Percentiles rank a stretch among this genome's conserved stretches.
These are phyloP conservation scores for Aspergillus chevalieri DNA, from an alignment of 2,329 filamentous ascomycete genomes.

Conservation along the genomic window DNA sequence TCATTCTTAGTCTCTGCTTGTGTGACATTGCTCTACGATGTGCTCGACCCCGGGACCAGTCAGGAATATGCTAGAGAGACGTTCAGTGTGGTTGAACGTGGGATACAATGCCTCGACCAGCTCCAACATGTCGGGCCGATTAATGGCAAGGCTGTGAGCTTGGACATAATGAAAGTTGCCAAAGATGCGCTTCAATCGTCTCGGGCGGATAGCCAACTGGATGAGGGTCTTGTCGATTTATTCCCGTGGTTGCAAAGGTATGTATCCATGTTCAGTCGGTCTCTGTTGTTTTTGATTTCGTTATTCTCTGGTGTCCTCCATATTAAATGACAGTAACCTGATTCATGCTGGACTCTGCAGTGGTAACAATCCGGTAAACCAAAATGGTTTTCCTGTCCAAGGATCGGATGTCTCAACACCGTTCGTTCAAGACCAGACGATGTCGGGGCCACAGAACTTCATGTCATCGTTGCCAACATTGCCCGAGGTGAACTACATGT, in stretches of 20 bases:
- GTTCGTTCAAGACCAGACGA: neutral
- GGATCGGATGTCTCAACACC: neutral
- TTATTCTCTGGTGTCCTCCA: no score
- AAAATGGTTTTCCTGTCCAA: neutral
- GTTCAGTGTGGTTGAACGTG: conserved; percentile 8
- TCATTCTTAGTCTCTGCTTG: conserved; percentile 7
- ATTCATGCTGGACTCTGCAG: neutral
- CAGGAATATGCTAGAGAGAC: conserved; percentile 6
- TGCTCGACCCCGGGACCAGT: conserved; percentile 3
- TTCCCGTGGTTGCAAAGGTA: conserved; percentile 11
- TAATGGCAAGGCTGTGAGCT: conserved; percentile 8
- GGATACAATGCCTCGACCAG: conserved; percentile 10
- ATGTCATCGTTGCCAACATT: neutral
- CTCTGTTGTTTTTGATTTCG: no score
- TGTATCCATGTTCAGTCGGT: no score
- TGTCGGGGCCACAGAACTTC: neutral
- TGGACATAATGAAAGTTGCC: conserved; percentile 13
- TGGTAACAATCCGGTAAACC: neutral
- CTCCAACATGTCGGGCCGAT: conserved; percentile 10
- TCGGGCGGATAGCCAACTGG: neutral
- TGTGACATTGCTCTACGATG: conserved; percentile 8
- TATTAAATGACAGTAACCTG: no score
- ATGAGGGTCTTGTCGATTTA: conserved; percentile 6
- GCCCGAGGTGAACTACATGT: neutral
- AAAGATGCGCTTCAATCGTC: conserved; percentile 8